Percentiles rank a stretch among this genome's conserved stretches.
Evolutionary conservation across 2,329 filamentous ascomycete species (phyloP).

Genomic region (Curvularia hawaiiensis): DNA sequence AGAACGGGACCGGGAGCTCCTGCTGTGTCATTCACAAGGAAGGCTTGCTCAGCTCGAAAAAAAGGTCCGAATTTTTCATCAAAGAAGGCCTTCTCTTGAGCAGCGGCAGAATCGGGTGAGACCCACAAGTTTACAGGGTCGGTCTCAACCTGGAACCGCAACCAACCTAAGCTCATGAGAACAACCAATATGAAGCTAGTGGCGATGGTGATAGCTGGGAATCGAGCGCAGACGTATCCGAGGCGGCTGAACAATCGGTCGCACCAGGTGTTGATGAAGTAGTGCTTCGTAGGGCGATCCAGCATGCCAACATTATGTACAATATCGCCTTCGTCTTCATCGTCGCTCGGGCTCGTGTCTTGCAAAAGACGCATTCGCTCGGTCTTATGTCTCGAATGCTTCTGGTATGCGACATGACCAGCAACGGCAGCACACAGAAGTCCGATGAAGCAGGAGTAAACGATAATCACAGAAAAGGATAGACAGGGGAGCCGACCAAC

Average conservation of each 20-base stretch:
- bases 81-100: constrained; percentile 92
- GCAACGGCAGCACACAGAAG: constrained; percentile 69
- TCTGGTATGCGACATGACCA: constrained; percentile 77
- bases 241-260: constrained; percentile 81
- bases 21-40: constrained; percentile 86
- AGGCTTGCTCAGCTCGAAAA: constrained; percentile 90
- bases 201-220: constrained; percentile 82
- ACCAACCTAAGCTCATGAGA: constrained; percentile 84
- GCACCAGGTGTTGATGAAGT: constrained; percentile 81
- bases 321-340: constrained; percentile 90
- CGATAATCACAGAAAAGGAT: constrained; percentile 87
- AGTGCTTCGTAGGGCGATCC: constrained; percentile 78
- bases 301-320: constrained; percentile 77
- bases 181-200: constrained; percentile 75
- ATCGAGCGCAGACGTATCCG: constrained; percentile 79
- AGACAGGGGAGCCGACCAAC: constrained; percentile 91
- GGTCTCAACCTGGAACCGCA: constrained; percentile 85
- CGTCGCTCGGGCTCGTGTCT: constrained; percentile 81
- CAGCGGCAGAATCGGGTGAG: constrained; percentile 88
- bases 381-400: constrained; percentile 73
- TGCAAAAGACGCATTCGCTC: constrained; percentile 87
- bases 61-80: constrained; percentile 94
- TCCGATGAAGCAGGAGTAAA: constrained; percentile 78
- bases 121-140: constrained; percentile 95
- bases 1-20: constrained; percentile 75